Conservation (phyloP, 768 basidiomycete species). For the Russula griseocarnosa region DNA sequence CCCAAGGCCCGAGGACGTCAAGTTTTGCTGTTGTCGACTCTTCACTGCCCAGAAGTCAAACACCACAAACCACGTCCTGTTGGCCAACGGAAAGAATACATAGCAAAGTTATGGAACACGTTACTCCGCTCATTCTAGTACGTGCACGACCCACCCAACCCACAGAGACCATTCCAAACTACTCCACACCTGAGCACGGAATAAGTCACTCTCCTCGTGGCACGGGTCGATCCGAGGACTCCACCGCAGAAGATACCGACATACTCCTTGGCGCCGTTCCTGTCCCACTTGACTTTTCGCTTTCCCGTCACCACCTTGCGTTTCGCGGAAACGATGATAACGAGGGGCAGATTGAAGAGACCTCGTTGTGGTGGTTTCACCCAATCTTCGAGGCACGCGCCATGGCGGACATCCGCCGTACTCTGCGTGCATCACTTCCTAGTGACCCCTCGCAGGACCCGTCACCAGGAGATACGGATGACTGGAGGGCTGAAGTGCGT, state of each 20-base stretch:
- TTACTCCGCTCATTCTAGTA: too few relatives aligned
- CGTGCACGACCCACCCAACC: too few relatives aligned
- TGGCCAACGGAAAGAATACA: too few relatives aligned
- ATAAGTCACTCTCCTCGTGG: slow-evolving; percentile 7
- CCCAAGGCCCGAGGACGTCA: too few relatives aligned
- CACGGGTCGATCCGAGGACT: background rate
- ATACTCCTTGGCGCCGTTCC: slow-evolving; percentile 15
- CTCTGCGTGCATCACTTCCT: slow-evolving; percentile 14
- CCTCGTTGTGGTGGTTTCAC: slow-evolving; percentile 16
- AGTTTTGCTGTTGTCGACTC: too few relatives aligned
- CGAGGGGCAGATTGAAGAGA: background rate
- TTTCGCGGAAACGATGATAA: background rate
- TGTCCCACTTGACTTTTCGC: slow-evolving; percentile 9
- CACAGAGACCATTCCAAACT: too few relatives aligned
- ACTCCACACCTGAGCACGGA: background rate
- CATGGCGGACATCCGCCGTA: slow-evolving; percentile 23
- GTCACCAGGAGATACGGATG: background rate
- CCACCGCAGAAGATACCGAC: slow-evolving; percentile 6
- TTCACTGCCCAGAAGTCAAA: too few relatives aligned
- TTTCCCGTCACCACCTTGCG: background rate
- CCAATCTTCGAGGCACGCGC: slow-evolving; percentile 19
- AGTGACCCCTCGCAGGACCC: slow-evolving; percentile 12
- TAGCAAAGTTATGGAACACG: too few relatives aligned
- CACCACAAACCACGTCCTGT: too few relatives aligned
- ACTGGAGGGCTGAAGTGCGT: slow-evolving; percentile 13